Evolutionary conservation across 257 asterid genomes (phyloP), one percentile per base, ranked within the genome.

Genomic region (Nicotiana otophora): DNA sequence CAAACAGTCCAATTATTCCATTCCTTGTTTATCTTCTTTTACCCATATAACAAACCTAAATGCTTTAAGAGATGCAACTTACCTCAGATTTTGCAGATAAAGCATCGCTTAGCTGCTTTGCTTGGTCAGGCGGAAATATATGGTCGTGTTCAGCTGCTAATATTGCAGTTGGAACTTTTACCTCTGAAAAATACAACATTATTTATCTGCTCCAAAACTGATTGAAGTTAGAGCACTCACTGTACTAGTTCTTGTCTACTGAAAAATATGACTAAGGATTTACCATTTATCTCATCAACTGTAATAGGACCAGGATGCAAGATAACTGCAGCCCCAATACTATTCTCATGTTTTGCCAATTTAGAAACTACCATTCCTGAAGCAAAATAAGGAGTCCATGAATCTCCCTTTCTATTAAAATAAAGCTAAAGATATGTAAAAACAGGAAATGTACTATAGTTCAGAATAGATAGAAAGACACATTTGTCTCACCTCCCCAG

Each of bases 241-340:
- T 10, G 31, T 23, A 23, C 68, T 26, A 23, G 19, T 63, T 63
- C 19, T 4, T 23, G 78, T 42, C 57, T 10, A 1, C 4, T 10
- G 57, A 0, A 42, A 42, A 42, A 42, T 42, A 42, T 42, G 3
- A 30, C 31, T 30, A 30, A 30, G 31, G 31, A 30, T 31, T 31
- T 31, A 90, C 98, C 97, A 30, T 86, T 86, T 64, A 93, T 89
- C 61, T 93, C 90, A 42, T 93, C 95, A 1, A 60, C 92, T 42
- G 90, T 79, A 28, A 90, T 82, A n/a, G 83, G 88, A 84, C 94
- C 94, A 10, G 98, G 98, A 85, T 93, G 97, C 86, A 92, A 64
- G 76, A 93, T 36, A 63, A 91, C 91, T 81, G 88, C 97, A 84
- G 95, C 93, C 54, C 88, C 72, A 60, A 91, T 85, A 86, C 23